Evolutionary conservation across 169 alveolate genomes (phyloP).

Genomic region (Eimeria sp.): DNA sequence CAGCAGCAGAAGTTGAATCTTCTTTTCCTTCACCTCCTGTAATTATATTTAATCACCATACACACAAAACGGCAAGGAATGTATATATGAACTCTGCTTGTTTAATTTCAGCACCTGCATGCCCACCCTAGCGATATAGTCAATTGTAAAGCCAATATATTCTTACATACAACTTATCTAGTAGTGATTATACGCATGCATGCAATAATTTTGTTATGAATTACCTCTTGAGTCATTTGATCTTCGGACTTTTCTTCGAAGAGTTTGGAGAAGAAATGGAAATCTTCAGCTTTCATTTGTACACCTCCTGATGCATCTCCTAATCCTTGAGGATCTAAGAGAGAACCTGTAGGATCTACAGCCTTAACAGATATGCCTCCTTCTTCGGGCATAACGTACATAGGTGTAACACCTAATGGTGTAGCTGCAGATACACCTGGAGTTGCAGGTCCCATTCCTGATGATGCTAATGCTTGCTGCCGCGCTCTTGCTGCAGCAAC

Average conservation of each 20-base stretch:
- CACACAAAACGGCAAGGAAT: not conserved
- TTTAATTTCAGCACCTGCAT: not conserved
- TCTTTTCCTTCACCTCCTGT: slow-evolving; percentile 98
- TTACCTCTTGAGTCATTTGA: slow-evolving; percentile 82
- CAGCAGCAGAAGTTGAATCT: slow-evolving; percentile 96
- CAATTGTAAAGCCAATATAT: not conserved
- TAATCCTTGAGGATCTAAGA: slow-evolving; percentile 79
- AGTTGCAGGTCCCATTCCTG: slow-evolving; percentile 43
- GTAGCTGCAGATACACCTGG: slow-evolving; percentile 87
- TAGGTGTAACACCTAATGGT: slow-evolving; percentile 87
- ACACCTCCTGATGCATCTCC: slow-evolving; percentile 83
- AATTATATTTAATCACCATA: slow-evolving; percentile 67
- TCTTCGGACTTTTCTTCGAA: slow-evolving; percentile 77
- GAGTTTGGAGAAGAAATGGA: slow-evolving; percentile 81
- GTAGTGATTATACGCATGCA: not conserved
- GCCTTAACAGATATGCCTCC: slow-evolving; percentile 84
- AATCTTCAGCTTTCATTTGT: slow-evolving; percentile 86
- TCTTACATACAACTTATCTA: not conserved
- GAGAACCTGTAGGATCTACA: slow-evolving; percentile 68
- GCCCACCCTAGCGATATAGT: not conserved
- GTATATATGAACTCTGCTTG: not conserved
- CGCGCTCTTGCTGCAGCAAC: slow-evolving; percentile 83
- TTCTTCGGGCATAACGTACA: slow-evolving; percentile 91
- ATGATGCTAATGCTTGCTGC: slow-evolving; percentile 65
- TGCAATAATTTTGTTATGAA: not conserved